phyloP scores from a whole-genome alignment of 495 filamentous ascomycete species.

The Cladorrhinum samala region DNA sequence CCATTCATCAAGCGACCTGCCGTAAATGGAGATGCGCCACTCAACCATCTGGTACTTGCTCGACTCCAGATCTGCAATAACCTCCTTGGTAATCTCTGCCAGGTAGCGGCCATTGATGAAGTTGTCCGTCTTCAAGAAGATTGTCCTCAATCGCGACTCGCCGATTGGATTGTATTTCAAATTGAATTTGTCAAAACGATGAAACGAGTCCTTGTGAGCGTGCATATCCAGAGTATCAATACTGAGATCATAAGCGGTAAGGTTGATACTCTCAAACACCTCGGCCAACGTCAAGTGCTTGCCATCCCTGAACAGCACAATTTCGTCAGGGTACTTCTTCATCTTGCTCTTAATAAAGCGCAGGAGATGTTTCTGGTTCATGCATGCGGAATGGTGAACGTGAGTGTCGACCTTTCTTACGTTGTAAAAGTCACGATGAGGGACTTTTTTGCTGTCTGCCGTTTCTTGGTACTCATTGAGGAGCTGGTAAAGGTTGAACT shows the following conservation, averaged over 20 bases:
- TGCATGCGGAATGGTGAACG: conserved; percentile 97
- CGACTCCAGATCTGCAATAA: conserved; percentile 94
- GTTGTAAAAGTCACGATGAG: conserved; percentile 98
- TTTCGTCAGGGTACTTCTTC: conserved; percentile 93
- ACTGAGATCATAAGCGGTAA: conserved; percentile 95
- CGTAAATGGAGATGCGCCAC: conserved; percentile 97
- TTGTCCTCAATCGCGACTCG: conserved; percentile 88
- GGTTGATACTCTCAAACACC: conserved; percentile 94
- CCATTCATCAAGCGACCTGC: conserved; percentile 88
- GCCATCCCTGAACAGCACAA: conserved; percentile 87
- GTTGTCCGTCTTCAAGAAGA: conserved; percentile 98
- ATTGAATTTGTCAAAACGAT: conserved; percentile 99
- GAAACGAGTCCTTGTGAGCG: conserved; percentile 96
- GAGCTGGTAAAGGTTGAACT: conserved; percentile 87
- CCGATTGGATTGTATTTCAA: conserved; percentile 97
- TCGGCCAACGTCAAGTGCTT: conserved; percentile 86
- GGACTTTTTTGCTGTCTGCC: conserved; percentile 93
- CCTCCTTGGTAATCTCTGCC: conserved; percentile 95
- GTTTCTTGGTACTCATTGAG: conserved; percentile 97
- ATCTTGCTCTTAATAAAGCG: conserved; percentile 99
- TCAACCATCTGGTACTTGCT: conserved; percentile 99
- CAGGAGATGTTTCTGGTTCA: conserved; percentile 98
- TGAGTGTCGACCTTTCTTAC: conserved; percentile 98
- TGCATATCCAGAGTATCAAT: conserved; percentile 99
- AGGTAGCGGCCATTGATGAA: conserved; percentile 93